Base-by-base conservation (phyloP, 345 rosid species). In the Populus pruinosa region DNA sequence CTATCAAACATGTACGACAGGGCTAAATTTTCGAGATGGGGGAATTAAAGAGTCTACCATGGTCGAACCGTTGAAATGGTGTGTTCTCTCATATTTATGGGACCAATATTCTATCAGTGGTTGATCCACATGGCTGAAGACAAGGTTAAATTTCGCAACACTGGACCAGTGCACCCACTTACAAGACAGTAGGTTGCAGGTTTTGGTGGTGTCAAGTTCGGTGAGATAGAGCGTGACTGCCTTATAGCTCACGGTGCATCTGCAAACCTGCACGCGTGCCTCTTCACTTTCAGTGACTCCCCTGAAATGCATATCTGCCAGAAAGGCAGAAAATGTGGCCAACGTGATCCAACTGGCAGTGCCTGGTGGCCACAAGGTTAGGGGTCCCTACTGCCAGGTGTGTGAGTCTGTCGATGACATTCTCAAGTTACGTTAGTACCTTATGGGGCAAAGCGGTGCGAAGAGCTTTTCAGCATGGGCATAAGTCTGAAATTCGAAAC, bases 201-300 rank as follows among this genome's bases (percentile, higher is more conserved):
- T 12, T 94, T 88, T 50, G 99, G 96, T 2, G 98, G 98, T 5
- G 86, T 93, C 77, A 91, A 92, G 82, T 92, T 96, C 16, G 97
- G 97, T 17, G 98, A 93, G 80, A 96, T 96, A 97, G 97, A 94
- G 81, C 87, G 92, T 5, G 97, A 94, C 81, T 94, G 95, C 81
- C 93, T 96, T 1, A 89, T 92, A 65, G 98, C 97, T 16, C 97
- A 94, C 7, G 92, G 95, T 23, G 97, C 97, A 13, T 82, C 94
- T 0, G 97, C 91, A 5, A 96, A 94, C 76, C 79, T 96, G 76
- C 90, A 91, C 36, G 98, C 92, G 79, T 92, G 97, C 23, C 94
- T 92, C 59, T 90, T 92, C 78, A 92, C 92, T 0, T 88, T 92
- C 0, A 92, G 97, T 8, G 97, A 94, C 69, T 91, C 88, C 21